Conservation (phyloP, 1,139 yeast species). For the Groenewaldozyma sp. region DNA sequence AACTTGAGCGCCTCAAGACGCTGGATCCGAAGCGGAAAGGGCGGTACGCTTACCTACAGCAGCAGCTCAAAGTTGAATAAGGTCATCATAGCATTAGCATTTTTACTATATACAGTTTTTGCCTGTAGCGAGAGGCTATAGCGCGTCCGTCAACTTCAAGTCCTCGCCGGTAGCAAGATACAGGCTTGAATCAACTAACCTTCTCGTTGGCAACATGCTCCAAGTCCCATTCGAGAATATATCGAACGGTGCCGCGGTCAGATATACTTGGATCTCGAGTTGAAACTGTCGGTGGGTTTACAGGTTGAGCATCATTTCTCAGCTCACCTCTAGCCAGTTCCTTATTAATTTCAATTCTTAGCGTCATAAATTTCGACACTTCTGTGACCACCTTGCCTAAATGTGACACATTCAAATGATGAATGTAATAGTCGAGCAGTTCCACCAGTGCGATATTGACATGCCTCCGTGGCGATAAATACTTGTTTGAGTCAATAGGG, state of each 20-base stretch:
- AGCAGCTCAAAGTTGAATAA: too few species aligned
- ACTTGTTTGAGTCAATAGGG: slow-evolving; percentile 20
- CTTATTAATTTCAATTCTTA: slow-evolving; percentile 18
- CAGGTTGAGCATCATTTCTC: slow-evolving; percentile 2
- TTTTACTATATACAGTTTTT: too few species aligned
- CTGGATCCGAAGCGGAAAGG: slow-evolving; percentile 65
- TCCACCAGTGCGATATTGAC: slow-evolving; percentile 54
- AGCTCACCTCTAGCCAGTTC: slow-evolving; percentile 8
- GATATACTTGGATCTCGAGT: slow-evolving; percentile 21
- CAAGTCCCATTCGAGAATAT: slow-evolving; percentile 24
- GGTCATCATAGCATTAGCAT: too few species aligned
- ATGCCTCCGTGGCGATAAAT: slow-evolving; percentile 26
- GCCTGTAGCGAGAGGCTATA: too few species aligned
- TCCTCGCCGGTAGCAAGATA: too few species aligned
- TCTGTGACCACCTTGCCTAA: slow-evolving; percentile 11
- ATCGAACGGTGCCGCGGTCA: slow-evolving; percentile 25
- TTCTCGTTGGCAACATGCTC: slow-evolving; percentile 12
- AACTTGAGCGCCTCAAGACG: slow-evolving; percentile 38
- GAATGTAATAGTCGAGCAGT: slow-evolving; percentile 43
- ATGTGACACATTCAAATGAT: slow-evolving; percentile 15
- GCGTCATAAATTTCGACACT: slow-evolving; percentile 15
- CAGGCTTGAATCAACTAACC: too few species aligned
- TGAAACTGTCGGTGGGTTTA: slow-evolving; percentile 4
- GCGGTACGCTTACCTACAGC: slow-evolving; percentile 14
- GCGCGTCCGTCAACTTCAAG: too few species aligned